A percentile compares a stretch with the other conserved stretches of the same genome.
These are phyloP conservation scores for Venturiaceae sp. DNA, from an alignment of 2,329 filamentous ascomycete genomes.

Conservation along the genomic window DNA sequence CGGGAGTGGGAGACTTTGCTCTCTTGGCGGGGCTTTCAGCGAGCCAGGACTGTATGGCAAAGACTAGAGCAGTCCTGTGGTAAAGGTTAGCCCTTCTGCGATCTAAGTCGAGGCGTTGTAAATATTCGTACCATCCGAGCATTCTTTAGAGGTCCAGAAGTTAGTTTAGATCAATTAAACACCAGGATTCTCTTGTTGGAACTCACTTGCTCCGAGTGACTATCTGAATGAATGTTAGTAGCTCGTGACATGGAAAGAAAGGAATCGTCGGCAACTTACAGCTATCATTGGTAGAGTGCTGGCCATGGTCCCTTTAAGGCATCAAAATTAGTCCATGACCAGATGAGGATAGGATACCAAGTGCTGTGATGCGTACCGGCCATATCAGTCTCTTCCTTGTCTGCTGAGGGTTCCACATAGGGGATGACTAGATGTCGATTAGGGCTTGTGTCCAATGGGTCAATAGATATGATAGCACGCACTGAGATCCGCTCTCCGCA, in stretches of 20 bases:
- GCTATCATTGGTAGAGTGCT: slow-evolving; percentile 92
- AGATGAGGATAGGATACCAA: neutral
- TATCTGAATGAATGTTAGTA: slow-evolving; percentile 43
- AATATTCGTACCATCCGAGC: slow-evolving; percentile 47
- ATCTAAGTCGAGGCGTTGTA: neutral
- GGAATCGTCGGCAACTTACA: slow-evolving; percentile 34
- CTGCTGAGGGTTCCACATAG: slow-evolving; percentile 66
- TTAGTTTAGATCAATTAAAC: slow-evolving; percentile 4
- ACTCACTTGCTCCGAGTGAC: slow-evolving; percentile 78
- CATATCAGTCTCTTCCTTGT: slow-evolving; percentile 58
- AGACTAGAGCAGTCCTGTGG: slow-evolving; percentile 61
- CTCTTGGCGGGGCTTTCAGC: slow-evolving; percentile 60
- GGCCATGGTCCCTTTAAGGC: slow-evolving; percentile 44
- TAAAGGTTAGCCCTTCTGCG: slow-evolving; percentile 10
- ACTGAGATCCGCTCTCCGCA: slow-evolving; percentile 67
- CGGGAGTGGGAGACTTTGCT: slow-evolving; percentile 58
- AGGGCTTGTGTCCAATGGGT: neutral
- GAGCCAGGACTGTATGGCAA: slow-evolving; percentile 68
- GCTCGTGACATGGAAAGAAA: slow-evolving; percentile 6
- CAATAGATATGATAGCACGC: slow-evolving; percentile 25
- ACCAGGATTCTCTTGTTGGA: neutral
- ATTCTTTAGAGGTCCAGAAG: slow-evolving; percentile 35
- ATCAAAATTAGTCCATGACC: slow-evolving; percentile 15
- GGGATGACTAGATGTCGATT: slow-evolving; percentile 59
- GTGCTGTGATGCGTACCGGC: slow-evolving; percentile 42